Percentiles rank a stretch among this genome's conserved stretches.
Conservation (phyloP, 768 basidiomycete genomes). For the Kwoniella shandongensis region DNA sequence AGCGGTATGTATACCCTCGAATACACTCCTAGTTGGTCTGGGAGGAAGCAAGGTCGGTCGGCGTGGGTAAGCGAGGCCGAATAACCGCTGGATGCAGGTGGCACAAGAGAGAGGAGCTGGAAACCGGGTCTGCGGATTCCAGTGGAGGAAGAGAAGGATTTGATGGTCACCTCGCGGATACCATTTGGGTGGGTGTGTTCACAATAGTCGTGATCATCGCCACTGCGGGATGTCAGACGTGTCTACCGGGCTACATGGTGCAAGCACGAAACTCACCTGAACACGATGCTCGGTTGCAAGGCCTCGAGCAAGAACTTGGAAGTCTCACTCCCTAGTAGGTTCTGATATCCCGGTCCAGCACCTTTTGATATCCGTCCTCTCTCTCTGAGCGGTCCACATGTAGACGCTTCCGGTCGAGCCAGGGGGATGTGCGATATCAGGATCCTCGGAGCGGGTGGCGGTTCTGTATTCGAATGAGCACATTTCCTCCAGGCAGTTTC, state of each 20-base stretch:
- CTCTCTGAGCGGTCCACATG: slow-evolving; percentile 78
- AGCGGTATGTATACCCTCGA: slow-evolving; percentile 68
- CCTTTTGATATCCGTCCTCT: slow-evolving; percentile 69
- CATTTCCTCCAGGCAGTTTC: no score
- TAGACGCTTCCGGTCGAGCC: slow-evolving; percentile 64
- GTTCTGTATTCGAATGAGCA: slow-evolving; percentile 30
- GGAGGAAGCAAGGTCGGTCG: slow-evolving; percentile 73
- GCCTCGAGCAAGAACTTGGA: slow-evolving; percentile 66
- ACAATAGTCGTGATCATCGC: slow-evolving; percentile 96
- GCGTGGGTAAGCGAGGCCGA: slow-evolving; percentile 56
- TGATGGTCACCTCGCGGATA: slow-evolving; percentile 77
- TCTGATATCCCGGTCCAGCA: slow-evolving; percentile 73
- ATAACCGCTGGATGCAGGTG: slow-evolving; percentile 52
- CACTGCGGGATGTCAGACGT: slow-evolving; percentile 57
- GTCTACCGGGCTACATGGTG: not conserved
- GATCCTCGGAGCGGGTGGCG: slow-evolving; percentile 59
- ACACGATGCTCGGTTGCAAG: slow-evolving; percentile 67
- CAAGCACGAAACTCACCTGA: slow-evolving; percentile 60
- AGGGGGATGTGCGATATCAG: slow-evolving; percentile 90
- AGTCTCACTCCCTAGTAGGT: slow-evolving; percentile 68
- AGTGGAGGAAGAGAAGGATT: slow-evolving; percentile 86
- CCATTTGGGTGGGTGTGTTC: slow-evolving; percentile 63
- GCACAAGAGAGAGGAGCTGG: slow-evolving; percentile 77
- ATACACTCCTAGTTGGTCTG: slow-evolving; percentile 80
- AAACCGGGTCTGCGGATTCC: slow-evolving; percentile 81